Evolutionary conservation across 345 rosid species (phyloP).

Genomic region (Carallia brachiata): DNA sequence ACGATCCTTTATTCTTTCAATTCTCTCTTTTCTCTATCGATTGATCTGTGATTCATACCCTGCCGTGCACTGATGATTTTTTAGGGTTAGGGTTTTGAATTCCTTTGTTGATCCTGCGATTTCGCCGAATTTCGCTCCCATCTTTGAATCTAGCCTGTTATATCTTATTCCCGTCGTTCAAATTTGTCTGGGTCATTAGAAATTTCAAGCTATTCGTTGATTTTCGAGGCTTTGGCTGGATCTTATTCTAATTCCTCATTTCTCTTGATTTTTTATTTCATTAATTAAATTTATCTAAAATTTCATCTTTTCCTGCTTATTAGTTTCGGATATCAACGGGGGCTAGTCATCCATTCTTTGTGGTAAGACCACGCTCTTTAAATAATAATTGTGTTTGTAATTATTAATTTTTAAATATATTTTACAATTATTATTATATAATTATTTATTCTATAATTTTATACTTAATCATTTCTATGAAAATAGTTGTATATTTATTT

Average conservation of each 20-base stretch:
- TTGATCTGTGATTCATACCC: conserved; percentile 10
- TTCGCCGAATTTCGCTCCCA: conserved; percentile 12
- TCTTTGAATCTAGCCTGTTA: conserved; percentile 9
- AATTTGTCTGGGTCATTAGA: conserved; percentile 15
- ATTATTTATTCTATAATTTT: no score
- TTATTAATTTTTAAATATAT: no score
- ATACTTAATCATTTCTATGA: no score
- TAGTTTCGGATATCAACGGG: background rate
- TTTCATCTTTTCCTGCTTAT: no score
- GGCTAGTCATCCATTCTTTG: background rate
- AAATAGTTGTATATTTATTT: no score
- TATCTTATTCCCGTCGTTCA: background rate
- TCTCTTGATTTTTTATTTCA: background rate
- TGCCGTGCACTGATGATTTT: conserved; percentile 6
- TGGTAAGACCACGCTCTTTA: background rate
- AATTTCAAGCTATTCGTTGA: no score
- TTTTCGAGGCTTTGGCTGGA: background rate
- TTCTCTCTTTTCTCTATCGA: conserved; percentile 15
- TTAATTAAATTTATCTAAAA: no score
- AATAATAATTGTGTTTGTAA: no score
- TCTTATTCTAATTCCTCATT: conserved; percentile 4
- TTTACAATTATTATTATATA: no score
- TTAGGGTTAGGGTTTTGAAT: conserved; percentile 43
- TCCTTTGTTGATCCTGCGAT: background rate
- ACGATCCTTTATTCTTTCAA: background rate